These are phyloP conservation scores for Fistulifera solaris DNA, from an alignment of 108 stramenopile species.

Conservation along the genomic window DNA sequence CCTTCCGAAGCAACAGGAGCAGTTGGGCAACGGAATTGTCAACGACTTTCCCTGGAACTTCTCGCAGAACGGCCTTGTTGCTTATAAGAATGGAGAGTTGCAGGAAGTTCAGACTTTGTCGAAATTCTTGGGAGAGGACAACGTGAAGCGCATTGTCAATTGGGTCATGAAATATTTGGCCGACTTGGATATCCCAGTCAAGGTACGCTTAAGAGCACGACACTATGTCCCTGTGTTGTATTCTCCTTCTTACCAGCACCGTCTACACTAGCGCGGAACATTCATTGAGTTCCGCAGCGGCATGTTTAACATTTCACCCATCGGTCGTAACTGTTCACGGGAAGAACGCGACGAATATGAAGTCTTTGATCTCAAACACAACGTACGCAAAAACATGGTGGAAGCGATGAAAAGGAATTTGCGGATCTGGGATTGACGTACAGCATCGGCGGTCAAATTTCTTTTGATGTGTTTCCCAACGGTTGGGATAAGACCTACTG, in stretches of 20 bases:
- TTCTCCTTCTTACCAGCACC: conserved; percentile 4
- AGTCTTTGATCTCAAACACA: conserved; percentile 81
- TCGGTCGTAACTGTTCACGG: conserved; percentile 96
- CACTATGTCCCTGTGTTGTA: not conserved
- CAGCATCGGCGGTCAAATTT: conserved; percentile 98
- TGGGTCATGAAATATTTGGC: conserved; percentile 87
- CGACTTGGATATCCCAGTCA: conserved; percentile 90
- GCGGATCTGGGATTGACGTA: conserved; percentile 86
- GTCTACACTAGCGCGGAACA: conserved; percentile 78
- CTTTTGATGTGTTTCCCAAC: conserved; percentile 95
- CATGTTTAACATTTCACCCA: conserved; percentile 99
- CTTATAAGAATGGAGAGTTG: conserved; percentile 85
- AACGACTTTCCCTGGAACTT: conserved; percentile 95
- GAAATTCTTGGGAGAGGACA: conserved; percentile 93
- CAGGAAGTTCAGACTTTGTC: conserved; percentile 82
- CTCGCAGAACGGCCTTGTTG: conserved; percentile 98
- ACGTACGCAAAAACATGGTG: conserved; percentile 88
- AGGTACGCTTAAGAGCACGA: conserved; percentile 41
- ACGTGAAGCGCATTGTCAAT: conserved; percentile 94
- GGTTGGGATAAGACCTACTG: conserved; percentile 99
- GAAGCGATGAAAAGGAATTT: conserved; percentile 90
- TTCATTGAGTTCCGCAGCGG: conserved; percentile 99
- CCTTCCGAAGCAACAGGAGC: conserved; percentile 97
- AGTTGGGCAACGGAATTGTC: conserved; percentile 86
- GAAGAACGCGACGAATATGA: conserved; percentile 98